Percentiles rank a stretch among this genome's conserved stretches.
Conservation (phyloP, 2,329 filamentous ascomycete genomes). For the Cadophora sp. region DNA sequence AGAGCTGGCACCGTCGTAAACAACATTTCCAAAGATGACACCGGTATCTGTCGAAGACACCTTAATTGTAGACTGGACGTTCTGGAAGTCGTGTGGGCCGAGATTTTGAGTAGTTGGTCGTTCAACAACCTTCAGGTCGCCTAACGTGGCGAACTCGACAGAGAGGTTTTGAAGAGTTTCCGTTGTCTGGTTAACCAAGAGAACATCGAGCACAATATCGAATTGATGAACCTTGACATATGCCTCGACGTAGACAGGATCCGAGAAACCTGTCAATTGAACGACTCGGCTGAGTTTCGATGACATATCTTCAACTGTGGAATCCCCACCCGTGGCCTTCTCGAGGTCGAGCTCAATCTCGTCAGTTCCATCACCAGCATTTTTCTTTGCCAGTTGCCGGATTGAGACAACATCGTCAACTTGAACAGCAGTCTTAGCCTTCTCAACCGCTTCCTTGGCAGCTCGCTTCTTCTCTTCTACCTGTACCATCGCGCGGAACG, state of each 20-base stretch:
- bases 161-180: slow-evolving; percentile 97
- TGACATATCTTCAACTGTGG: slow-evolving; percentile 81
- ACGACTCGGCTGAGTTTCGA: slow-evolving; percentile 97
- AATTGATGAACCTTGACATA: slow-evolving; percentile 99
- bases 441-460: slow-evolving; percentile 91
- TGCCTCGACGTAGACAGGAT: slow-evolving; percentile 97
- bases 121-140: slow-evolving; percentile 97
- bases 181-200: slow-evolving; percentile 95
- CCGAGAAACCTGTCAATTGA: slow-evolving; percentile 96
- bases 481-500: slow-evolving; percentile 96
- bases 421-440: slow-evolving; percentile 91
- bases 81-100: slow-evolving; percentile 94
- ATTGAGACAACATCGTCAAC: slow-evolving; percentile 95
- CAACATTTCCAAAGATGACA: slow-evolving; percentile 98
- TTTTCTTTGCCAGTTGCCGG: slow-evolving; percentile 92
- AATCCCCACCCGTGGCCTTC: slow-evolving; percentile 91
- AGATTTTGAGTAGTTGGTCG: slow-evolving; percentile 95
- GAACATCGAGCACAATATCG: slow-evolving; percentile 94
- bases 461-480: slow-evolving; percentile 97
- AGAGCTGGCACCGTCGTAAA: slow-evolving; percentile 92
- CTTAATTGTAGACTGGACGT: slow-evolving; percentile 98
- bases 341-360: slow-evolving; percentile 90
- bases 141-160: slow-evolving; percentile 97
- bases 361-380: slow-evolving; percentile 79
- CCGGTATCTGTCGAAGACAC: slow-evolving; percentile 97